Percentiles rank a stretch among this genome's conserved stretches.
Evolutionary conservation across 495 filamentous ascomycete genomes (phyloP).

Genomic region (Podospora pseudopauciseta): DNA sequence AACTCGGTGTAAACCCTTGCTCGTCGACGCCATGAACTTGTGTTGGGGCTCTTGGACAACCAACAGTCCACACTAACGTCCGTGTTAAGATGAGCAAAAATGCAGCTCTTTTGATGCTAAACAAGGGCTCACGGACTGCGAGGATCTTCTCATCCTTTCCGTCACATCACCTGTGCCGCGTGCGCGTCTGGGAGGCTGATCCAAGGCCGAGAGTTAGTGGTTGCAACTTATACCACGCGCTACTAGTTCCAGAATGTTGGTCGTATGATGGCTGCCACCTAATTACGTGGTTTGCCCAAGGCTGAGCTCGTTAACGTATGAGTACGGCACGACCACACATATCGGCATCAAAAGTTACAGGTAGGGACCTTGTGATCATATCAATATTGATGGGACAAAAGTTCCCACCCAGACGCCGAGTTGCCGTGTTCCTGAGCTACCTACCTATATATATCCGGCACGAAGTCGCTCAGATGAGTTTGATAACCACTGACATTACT

Average conservation of each 20-base stretch:
- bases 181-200: background rate
- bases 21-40: background rate
- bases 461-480: background rate
- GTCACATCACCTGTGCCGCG: background rate
- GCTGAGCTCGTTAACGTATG: background rate
- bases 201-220: background rate
- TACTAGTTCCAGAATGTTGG: background rate
- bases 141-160: background rate
- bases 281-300: background rate
- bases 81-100: no score
- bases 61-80: background rate
- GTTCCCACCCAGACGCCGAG: background rate
- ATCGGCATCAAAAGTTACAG: background rate
- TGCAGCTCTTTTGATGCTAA: background rate
- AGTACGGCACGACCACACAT: background rate
- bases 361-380: background rate
- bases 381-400: background rate
- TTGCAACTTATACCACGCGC: background rate
- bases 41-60: background rate
- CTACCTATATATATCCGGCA: background rate
- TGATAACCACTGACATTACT: background rate
- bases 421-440: background rate
- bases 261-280: background rate
- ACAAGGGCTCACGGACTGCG: background rate
- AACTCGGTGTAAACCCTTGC: background rate